These are phyloP conservation scores for Xylariaceae sp. DNA, from an alignment of 2,329 filamentous ascomycete species.

Conservation along the genomic window DNA sequence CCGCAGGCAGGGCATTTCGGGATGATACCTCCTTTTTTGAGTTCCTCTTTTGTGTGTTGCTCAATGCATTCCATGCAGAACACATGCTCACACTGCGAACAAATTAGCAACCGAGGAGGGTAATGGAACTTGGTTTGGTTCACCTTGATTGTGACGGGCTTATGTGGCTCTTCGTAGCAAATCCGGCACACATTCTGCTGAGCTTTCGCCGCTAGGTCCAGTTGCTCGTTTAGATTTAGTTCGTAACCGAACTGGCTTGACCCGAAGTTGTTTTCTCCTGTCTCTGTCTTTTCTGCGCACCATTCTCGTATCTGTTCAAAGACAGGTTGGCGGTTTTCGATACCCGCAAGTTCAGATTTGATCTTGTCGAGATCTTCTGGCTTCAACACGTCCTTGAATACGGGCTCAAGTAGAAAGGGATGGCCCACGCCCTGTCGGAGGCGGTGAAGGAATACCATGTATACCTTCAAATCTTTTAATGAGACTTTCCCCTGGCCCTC, in stretches of 20 bases:
- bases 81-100: constrained; percentile 6
- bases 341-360: neutral
- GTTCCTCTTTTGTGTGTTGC: neutral
- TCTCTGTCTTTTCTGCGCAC: neutral
- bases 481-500: neutral
- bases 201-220: constrained; percentile 1
- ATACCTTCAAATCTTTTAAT: neutral
- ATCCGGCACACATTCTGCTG: constrained; percentile 6
- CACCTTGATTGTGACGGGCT: too few relatives aligned
- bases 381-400: constrained; percentile 3
- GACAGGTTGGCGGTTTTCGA: neutral
- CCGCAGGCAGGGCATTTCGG: constrained; percentile 9
- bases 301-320: constrained; percentile 10
- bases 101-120: too few relatives aligned
- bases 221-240: constrained; percentile 3
- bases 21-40: neutral
- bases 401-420: constrained; percentile 10
- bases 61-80: constrained; percentile 11
- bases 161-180: constrained; percentile 8
- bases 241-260: constrained; percentile 9
- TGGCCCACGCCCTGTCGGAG: constrained; percentile 10
- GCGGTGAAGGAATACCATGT: constrained; percentile 1
- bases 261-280: neutral
- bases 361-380: constrained; percentile 1
- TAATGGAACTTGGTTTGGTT: too few relatives aligned